These are phyloP conservation scores for Bruguiera hainesii DNA, from an alignment of 441 rosid genomes.

Conservation along the genomic window DNA sequence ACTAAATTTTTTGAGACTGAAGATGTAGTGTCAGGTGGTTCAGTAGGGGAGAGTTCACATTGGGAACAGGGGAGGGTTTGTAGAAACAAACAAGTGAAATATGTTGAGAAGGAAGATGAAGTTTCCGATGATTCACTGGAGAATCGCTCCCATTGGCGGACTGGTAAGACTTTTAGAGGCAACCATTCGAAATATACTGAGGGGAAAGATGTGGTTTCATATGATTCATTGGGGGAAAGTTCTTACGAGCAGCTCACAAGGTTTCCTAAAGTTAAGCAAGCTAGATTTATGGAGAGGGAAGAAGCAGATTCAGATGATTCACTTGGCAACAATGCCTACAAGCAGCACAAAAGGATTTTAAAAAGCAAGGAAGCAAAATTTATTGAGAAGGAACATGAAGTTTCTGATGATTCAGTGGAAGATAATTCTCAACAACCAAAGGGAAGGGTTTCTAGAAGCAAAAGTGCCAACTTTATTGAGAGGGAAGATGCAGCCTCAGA, in stretches of 20 bases:
- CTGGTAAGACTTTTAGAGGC: slow-evolving; percentile 26
- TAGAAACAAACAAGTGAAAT: slow-evolving; percentile 32
- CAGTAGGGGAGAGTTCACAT: slow-evolving; percentile 38
- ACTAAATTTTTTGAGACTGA: slow-evolving; percentile 35
- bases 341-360: slow-evolving; percentile 27
- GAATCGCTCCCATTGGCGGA: slow-evolving; percentile 24
- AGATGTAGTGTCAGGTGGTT: slow-evolving; percentile 41
- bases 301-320: slow-evolving; percentile 42
- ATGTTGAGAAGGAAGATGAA: slow-evolving; percentile 27
- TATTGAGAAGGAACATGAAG: slow-evolving; percentile 32
- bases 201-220: slow-evolving; percentile 45
- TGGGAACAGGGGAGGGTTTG: slow-evolving; percentile 33
- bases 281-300: slow-evolving; percentile 36
- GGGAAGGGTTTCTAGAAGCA: slow-evolving; percentile 34
- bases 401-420: slow-evolving; percentile 42
- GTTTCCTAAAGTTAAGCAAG: slow-evolving; percentile 21
- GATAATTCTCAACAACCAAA: slow-evolving; percentile 25
- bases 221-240: slow-evolving; percentile 40
- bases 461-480: slow-evolving; percentile 32
- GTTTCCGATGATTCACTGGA: slow-evolving; percentile 36
- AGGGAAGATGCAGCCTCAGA: slow-evolving; percentile 40
- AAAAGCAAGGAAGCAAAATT: slow-evolving; percentile 37
- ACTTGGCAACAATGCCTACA: slow-evolving; percentile 22
- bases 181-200: slow-evolving; percentile 28
- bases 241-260: slow-evolving; percentile 26